Evolutionary conservation across 106 monocot species (phyloP), one percentile per base, ranked within the genome.

Genomic region (Acanthochlamys bracteata): DNA sequence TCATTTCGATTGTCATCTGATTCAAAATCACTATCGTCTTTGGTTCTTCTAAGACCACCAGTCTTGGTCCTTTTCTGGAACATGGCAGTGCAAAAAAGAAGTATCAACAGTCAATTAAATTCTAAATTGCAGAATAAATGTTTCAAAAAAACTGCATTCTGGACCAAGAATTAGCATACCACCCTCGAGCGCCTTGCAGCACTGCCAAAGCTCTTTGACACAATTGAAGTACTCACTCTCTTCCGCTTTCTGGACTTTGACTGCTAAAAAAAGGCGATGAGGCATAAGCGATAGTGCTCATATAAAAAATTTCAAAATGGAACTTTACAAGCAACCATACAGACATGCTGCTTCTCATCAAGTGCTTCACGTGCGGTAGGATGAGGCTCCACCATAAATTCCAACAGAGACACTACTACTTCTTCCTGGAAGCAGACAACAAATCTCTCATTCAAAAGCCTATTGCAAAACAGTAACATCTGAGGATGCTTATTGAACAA

Each of bases 331-430:
- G 49, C 49, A 12, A 4, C 49, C 49, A 33, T 49, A 49, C 49
- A 49, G 49, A 49, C 49, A 12, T 49, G 49, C 49, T 49, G 15
- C 15, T 49, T 49, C 15, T 49, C 49, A 49, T 49, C 49, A 49
- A 49, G 49, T 14, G 49, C 12, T 4, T 12, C 49, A 14, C 49
- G 2, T 9, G 1, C 16, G 3, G 75, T 74, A 58, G 73, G 69
- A 75, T 75, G 84, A 68, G 93, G 93, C 27, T 84, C 79, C 12
- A 66, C 86, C 66, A 94, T 69, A 66, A 94, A 94, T 42, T 94
- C 93, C 64, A 89, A 53, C 15, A 93, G 74, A 64, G 78, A 76
- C 39, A 43, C 75, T 25, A 93, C 78, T 41, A 90, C 65, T 46
- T 90, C 90, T 70, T 90, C 90, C 90, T 90, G 73, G 12, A 61